Conservation (phyloP, 176 grass and related monocot species). For the Avena insularis region DNA sequence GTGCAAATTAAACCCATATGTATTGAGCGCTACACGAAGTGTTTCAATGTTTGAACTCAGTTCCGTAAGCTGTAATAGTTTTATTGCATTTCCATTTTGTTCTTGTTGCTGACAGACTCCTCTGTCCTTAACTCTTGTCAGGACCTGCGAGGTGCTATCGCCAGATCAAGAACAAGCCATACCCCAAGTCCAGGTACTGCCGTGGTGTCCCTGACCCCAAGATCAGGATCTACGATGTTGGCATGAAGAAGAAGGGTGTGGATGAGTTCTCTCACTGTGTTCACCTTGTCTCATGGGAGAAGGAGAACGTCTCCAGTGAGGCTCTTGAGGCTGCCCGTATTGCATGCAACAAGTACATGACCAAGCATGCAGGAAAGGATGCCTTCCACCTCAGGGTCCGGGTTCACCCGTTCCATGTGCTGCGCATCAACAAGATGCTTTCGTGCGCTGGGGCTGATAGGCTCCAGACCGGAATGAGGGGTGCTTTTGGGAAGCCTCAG, state of each 20-base stretch:
- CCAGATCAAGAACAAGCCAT: too few relatives aligned
- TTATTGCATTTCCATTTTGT: not conserved
- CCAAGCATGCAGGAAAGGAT: slow-evolving; percentile 71
- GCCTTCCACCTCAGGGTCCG: slow-evolving; percentile 79
- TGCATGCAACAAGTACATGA: slow-evolving; percentile 22
- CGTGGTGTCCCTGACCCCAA: slow-evolving; percentile 79
- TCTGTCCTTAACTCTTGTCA: slow-evolving; percentile 9
- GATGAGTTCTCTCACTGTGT: slow-evolving; percentile 77
- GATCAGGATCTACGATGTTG: slow-evolving; percentile 87
- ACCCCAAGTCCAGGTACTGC: too few relatives aligned
- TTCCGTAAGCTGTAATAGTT: not conserved
- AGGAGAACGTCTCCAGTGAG: slow-evolving; percentile 82
- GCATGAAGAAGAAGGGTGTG: slow-evolving; percentile 77
- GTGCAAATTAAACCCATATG: not conserved
- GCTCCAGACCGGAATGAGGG: too few relatives aligned
- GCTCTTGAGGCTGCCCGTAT: slow-evolving; percentile 87
- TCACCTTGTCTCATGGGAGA: slow-evolving; percentile 78
- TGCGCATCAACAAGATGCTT: slow-evolving; percentile 87
- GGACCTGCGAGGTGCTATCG: slow-evolving; percentile 31
- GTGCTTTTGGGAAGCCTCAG: too few relatives aligned
- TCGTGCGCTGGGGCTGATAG: slow-evolving; percentile 72
- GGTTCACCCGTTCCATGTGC: slow-evolving; percentile 75
- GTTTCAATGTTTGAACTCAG: not conserved
- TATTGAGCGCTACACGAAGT: not conserved
- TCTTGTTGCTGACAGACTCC: not conserved